Base-by-base conservation (phyloP, 2,329 filamentous ascomycete genomes). In the Myriosclerotinia curreyana region DNA sequence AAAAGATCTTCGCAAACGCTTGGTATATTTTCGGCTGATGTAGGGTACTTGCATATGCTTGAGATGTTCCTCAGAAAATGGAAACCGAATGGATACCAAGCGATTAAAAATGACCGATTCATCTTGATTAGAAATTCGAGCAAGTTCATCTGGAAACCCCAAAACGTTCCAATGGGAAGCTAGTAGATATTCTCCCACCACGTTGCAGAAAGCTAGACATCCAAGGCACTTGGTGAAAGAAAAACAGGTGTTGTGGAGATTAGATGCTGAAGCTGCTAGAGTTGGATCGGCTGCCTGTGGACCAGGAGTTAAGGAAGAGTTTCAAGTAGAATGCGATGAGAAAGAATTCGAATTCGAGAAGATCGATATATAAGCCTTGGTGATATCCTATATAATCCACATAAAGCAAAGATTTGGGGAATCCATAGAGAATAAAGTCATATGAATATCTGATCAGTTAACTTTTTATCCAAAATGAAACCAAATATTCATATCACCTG, bases 1-100 rank as follows among this genome's bases (percentile, higher is more conserved):
- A 87, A 82, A 77, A 88, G 89, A 72, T 72, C 79, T 22, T 81
- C 83, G 3, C 86, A 89, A 70, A 75, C 76, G 1, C 75, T 88
- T 4, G 86, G 85, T 12, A 81, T 80, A 51, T 86, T 80, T 75
- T 76, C 77, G 2, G 70, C 73, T 9, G 70, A 68, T 1, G 75
- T 86, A 1, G 80, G 83, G 54, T 76, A 80, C 0, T 76, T 90
- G 0, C 83, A 81, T 72, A 78, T 82, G 2, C 78, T 82, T 89
- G 89, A 70, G 87, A 91, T 67, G 85, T 84, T 61, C 87, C 87
- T 0, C 87, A 72, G 74, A 72, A 71, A 0, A 72, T 49, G 70
- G 1, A 74, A 65, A 66, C 46, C 44, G 65, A 38, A 64, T 61
- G 50, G 46, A 50, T 5, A 66, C 65, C 6, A 51, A 62, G 9